A percentile compares a stretch with the other conserved stretches of the same genome.
phyloP scores from a whole-genome alignment of 108 stramenopile genomes.

The Nitzschia palea region DNA sequence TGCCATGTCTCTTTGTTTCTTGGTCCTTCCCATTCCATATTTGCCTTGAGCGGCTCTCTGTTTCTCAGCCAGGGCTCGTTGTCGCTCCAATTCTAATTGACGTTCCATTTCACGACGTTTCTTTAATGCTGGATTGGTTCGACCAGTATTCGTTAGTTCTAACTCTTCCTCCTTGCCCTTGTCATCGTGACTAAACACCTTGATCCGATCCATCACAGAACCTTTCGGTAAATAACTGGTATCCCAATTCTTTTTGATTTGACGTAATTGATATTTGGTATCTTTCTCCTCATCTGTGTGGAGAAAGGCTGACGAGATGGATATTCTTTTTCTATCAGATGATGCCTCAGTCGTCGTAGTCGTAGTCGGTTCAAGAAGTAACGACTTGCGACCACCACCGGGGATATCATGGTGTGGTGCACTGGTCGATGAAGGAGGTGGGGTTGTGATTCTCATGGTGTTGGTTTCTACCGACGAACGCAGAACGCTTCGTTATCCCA shows the following conservation, averaged over 20 bases:
- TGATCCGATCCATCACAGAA: conserved; percentile 12
- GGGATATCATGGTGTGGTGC: too few species aligned
- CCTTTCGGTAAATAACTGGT: background rate
- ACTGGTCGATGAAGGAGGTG: too few species aligned
- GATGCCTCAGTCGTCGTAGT: too few species aligned
- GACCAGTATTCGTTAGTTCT: conserved; percentile 36
- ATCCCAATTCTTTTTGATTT: background rate
- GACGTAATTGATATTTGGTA: background rate
- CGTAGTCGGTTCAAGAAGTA: too few species aligned
- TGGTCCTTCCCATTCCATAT: background rate
- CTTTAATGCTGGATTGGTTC: conserved; percentile 45
- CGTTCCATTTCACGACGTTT: conserved; percentile 49
- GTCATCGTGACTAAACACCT: background rate
- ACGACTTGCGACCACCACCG: too few species aligned
- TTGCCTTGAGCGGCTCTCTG: background rate
- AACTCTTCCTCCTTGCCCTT: background rate
- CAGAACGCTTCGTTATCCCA: too few species aligned
- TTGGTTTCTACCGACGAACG: too few species aligned
- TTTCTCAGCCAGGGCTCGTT: background rate
- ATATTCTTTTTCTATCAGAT: too few species aligned
- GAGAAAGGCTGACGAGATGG: too few species aligned
- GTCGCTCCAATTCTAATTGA: background rate
- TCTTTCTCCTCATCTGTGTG: background rate
- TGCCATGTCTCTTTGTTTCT: background rate
- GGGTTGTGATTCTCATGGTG: too few species aligned